Evolutionary conservation across 2,329 filamentous ascomycete genomes (phyloP).

Genomic region (Epicoccum sorghinum): DNA sequence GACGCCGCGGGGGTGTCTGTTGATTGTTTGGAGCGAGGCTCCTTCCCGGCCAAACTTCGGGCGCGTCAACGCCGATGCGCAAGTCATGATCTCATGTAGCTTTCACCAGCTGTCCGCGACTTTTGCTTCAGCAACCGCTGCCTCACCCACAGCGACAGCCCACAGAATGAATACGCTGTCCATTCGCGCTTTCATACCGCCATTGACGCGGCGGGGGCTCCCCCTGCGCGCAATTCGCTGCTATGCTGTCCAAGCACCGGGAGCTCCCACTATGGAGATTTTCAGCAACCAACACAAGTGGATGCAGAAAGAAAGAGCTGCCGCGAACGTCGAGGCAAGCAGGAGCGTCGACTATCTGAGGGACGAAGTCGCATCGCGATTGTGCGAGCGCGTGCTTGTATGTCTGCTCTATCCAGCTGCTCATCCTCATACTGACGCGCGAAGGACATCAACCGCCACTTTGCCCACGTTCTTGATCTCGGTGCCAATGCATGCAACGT

Average conservation of each 20-base stretch:
- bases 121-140: not conserved
- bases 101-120: not conserved
- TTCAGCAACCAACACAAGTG: conserved; percentile 91
- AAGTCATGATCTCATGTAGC: conserved; percentile 7
- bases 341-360: conserved; percentile 89
- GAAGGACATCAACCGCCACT: conserved; percentile 89
- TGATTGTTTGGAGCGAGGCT: conserved; percentile 3
- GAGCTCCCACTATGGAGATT: conserved; percentile 81
- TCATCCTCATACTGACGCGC: conserved; percentile 15
- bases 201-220: conserved; percentile 33
- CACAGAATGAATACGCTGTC: conserved; percentile 41
- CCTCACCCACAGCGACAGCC: not conserved
- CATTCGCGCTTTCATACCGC: conserved; percentile 45
- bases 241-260: conserved; percentile 80
- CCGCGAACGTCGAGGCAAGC: conserved; percentile 70
- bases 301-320: conserved; percentile 88
- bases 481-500: conserved; percentile 97
- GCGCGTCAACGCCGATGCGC: conserved; percentile 3
- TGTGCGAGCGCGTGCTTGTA: conserved; percentile 86
- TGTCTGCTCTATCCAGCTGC: conserved; percentile 7
- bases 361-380: conserved; percentile 83
- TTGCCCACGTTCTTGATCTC: conserved; percentile 84
- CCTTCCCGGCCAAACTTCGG: conserved; percentile 12
- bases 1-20: conserved; percentile 16
- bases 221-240: conserved; percentile 49